Conservation (phyloP, 805 yeast genomes). For the Clavispora vitiphila region DNA sequence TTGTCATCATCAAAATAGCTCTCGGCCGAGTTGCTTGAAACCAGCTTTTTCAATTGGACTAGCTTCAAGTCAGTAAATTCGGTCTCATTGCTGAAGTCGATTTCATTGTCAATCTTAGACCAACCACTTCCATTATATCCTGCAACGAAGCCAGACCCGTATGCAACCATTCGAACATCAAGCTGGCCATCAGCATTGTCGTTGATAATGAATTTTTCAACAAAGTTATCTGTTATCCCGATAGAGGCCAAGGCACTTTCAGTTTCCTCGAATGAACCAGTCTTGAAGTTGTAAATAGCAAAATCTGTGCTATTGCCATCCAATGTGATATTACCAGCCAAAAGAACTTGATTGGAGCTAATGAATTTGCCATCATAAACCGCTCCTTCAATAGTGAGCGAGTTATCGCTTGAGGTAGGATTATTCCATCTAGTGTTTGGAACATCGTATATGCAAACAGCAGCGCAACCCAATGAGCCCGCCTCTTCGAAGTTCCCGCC, state of each 20-base stretch:
- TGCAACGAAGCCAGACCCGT: slow-evolving; percentile 29
- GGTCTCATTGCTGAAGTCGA: slow-evolving; percentile 25
- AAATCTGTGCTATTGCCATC: slow-evolving; percentile 37
- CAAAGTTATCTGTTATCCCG: slow-evolving; percentile 16
- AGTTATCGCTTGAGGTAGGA: slow-evolving; percentile 26
- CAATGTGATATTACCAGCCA: slow-evolving; percentile 50
- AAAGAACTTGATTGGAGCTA: slow-evolving; percentile 30
- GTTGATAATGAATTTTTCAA: slow-evolving; percentile 43
- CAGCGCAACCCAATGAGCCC: slow-evolving; percentile 52
- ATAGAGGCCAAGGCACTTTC: slow-evolving; percentile 17
- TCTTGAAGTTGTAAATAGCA: slow-evolving; percentile 49
- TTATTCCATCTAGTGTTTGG: slow-evolving; percentile 49
- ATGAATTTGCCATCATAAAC: slow-evolving; percentile 47
- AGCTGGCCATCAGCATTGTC: slow-evolving; percentile 33
- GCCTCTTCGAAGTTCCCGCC: slow-evolving; percentile 70
- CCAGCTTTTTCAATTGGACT: slow-evolving; percentile 28
- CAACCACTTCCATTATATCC: slow-evolving; percentile 47
- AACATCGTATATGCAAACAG: slow-evolving; percentile 64
- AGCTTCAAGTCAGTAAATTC: slow-evolving; percentile 42
- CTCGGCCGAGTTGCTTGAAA: slow-evolving; percentile 24
- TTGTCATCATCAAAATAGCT: slow-evolving; percentile 40
- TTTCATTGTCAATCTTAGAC: slow-evolving; percentile 36
- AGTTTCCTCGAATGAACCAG: slow-evolving; percentile 20
- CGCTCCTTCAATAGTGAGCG: slow-evolving; percentile 38
- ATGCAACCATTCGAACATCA: slow-evolving; percentile 35